Evolutionary conservation across 148 eudicot genomes (phyloP).

Genomic region (Rhododendron kiyosumense): DNA sequence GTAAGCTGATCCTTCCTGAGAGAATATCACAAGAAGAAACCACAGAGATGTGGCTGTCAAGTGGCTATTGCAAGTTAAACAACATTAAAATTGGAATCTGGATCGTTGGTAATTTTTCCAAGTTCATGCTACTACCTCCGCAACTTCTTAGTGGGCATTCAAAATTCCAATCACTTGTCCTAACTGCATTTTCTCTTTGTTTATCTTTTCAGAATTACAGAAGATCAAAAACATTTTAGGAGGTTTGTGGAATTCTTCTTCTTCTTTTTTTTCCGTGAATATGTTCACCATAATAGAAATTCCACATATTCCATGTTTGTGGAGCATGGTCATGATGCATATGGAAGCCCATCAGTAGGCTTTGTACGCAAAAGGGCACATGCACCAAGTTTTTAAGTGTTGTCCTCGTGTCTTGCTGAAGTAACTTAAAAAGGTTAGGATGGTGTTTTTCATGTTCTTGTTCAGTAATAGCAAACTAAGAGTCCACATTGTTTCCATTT

Average conservation of each 20-base stretch:
- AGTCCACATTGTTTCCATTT: neutral
- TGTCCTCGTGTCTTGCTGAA: neutral
- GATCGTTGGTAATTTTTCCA: slow-evolving; percentile 64
- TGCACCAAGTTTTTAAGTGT: neutral
- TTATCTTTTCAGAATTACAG: slow-evolving; percentile 29
- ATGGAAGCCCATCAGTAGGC: neutral
- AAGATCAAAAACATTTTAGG: too few species aligned
- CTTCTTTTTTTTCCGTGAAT: too few species aligned
- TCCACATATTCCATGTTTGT: neutral
- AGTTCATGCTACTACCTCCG: neutral
- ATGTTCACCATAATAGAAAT: neutral
- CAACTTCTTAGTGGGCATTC: neutral
- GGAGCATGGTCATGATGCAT: neutral
- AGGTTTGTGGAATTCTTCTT: too few species aligned
- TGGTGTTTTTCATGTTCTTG: too few species aligned
- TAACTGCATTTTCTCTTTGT: neutral
- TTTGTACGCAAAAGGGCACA: neutral
- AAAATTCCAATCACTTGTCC: neutral
- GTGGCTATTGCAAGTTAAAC: slow-evolving; percentile 55
- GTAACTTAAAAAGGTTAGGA: neutral
- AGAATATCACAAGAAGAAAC: too few species aligned
- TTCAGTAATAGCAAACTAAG: neutral
- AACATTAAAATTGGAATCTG: slow-evolving; percentile 84
- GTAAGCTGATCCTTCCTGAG: slow-evolving; percentile 47
- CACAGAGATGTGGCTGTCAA: slow-evolving; percentile 25